These are phyloP conservation scores for Tausonia pullulans DNA, from an alignment of 1,284 basidiomycete species.

Conservation along the genomic window DNA sequence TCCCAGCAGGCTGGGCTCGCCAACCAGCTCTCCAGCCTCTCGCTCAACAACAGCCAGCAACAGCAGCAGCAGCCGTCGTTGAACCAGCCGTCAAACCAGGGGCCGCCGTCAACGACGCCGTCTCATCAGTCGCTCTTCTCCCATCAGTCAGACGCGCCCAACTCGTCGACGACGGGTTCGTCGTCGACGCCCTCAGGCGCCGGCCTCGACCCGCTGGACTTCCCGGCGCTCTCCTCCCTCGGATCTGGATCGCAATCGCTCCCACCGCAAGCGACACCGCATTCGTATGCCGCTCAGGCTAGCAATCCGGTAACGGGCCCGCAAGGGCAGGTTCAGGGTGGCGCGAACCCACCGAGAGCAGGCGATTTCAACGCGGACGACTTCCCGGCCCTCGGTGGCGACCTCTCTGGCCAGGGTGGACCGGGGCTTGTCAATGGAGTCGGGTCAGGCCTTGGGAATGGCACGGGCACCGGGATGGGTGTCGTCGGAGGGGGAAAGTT, in stretches of 20 bases:
- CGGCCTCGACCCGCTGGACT: constrained; percentile 6
- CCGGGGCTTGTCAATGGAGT: constrained; percentile 7
- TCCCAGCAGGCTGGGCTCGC: constrained; percentile 2
- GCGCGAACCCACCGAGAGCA: neutral
- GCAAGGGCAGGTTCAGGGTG: neutral
- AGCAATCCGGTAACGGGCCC: constrained; percentile 4
- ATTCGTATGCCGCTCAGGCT: constrained; percentile 24
- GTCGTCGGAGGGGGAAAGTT: constrained; percentile 10
- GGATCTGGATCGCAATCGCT: constrained; percentile 7
- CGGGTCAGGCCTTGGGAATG: constrained; percentile 8
- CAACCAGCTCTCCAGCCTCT: neutral
- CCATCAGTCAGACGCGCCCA: constrained; percentile 4
- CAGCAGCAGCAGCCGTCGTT: constrained; percentile 2
- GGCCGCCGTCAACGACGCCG: constrained; percentile 15
- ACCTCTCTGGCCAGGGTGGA: neutral
- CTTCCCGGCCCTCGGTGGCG: constrained; percentile 26
- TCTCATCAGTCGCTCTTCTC: constrained; percentile 18
- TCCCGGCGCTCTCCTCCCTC: constrained; percentile 10
- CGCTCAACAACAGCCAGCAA: constrained; percentile 6
- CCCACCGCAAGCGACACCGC: constrained; percentile 16
- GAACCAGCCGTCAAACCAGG: constrained; percentile 13
- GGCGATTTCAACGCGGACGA: constrained; percentile 22
- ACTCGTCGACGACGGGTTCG: neutral
- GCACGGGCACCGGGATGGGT: constrained; percentile 9
- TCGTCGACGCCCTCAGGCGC: neutral